Evolutionary conservation across 1,284 basidiomycete genomes (phyloP), one percentile per base, ranked within the genome.

Genomic region (Testicularia cyperi): DNA sequence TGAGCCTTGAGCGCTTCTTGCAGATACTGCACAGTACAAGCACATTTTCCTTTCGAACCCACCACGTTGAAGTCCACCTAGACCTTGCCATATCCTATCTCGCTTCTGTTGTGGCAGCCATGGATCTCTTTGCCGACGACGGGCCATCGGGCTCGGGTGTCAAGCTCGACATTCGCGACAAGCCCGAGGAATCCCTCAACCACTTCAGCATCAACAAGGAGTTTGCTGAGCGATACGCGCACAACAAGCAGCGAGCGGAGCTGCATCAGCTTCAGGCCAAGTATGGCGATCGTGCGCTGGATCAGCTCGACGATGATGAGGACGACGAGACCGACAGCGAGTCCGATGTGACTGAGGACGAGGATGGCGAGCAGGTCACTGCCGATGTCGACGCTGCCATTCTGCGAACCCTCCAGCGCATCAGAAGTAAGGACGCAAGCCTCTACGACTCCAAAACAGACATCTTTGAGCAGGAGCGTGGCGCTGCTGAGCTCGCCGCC

Each of bases 371-470:
- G 64, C 89, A 97, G 77, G 83, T 98, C 44, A 98, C 92, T 0
- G 91, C 92, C 2, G 86, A 88, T 0, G 83, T 97, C 34, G 94
- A 98, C 74, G 95, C 87, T 32, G 95, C 95, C 15, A 95, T 98
- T 68, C 81, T 98, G 30, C 83, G 90, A 37, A 98, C 92, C 0
- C 81, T 98, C 7, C 88, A 87, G 1, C 83, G 86, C 65, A 97
- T 98, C 53, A 84, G 85, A 70, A 82, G 83, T 45, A 88, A 84
- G 65, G 91, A 97, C 75, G 89, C 90, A 0, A 83, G 81, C 2
- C 88, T 94, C 31, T 94, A 94, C 66, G 83, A 92, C 64, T 76
- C 80, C 1, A 80, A 51, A 13, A 55, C 48, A 4, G 58, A 66
- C 24, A 49, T 76, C 30, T 76, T 74, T 40, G 72, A 70, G 12